These are phyloP conservation scores for Panicum virgatum DNA, from an alignment of 202 grass and related monocot genomes.

Conservation along the genomic window DNA sequence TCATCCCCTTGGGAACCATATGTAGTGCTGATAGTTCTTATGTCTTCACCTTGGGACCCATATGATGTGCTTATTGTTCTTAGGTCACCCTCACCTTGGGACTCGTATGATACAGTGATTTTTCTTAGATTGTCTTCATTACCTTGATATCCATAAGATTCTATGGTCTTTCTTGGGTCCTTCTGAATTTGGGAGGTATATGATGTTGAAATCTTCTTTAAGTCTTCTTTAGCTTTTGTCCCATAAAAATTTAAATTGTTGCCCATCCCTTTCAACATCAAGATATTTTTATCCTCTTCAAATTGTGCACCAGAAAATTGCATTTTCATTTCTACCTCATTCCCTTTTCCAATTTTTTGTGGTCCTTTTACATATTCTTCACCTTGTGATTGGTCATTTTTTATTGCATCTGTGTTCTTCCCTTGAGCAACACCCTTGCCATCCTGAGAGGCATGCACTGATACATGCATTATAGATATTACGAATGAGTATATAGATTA, in stretches of 20 bases:
- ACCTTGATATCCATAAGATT: not conserved
- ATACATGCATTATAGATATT: not conserved
- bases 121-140: not conserved
- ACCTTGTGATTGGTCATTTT: no score
- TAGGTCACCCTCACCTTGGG: not conserved
- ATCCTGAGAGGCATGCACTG: not conserved
- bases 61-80: not conserved
- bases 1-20: not conserved
- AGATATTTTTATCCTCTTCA: not conserved
- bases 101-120: not conserved
- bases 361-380: no score
- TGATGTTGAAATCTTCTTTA: not conserved
- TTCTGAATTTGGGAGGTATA: not conserved
- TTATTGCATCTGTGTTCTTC: no score
- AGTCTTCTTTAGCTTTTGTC: not conserved
- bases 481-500: not conserved
- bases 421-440: not conserved
- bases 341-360: no score
- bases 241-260: not conserved
- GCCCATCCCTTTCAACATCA: not conserved
- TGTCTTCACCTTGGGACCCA: not conserved
- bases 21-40: not conserved
- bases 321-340: no score
- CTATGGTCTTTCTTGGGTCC: no score
- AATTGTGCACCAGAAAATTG: no score